A percentile compares a stretch with the other conserved stretches of the same genome.
Evolutionary conservation across 2,329 filamentous ascomycete genomes (phyloP).

Genomic region (Emmonsiellopsis sp.): DNA sequence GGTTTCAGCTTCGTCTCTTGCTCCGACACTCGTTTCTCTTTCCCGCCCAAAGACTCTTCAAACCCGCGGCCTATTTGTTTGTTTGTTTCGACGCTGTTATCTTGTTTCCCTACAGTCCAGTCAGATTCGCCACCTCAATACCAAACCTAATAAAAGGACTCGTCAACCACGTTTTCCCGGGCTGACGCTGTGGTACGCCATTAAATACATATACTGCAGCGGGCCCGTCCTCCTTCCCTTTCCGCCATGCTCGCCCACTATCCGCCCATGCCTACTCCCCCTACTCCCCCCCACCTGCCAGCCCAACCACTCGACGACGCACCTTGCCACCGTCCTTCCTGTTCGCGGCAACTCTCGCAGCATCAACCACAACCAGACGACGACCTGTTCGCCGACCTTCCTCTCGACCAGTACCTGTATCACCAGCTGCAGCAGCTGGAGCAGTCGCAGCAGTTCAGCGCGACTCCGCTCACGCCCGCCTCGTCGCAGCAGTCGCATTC

Average conservation of each 20-base stretch:
- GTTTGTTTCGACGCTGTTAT: no score
- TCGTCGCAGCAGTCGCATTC: constrained; percentile 4
- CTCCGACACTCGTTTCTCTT: no score
- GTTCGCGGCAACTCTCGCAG: not conserved
- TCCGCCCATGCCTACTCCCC: not conserved
- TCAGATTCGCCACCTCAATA: no score
- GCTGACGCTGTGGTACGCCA: not conserved
- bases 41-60: no score
- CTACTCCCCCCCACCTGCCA: not conserved
- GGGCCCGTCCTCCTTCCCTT: not conserved
- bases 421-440: constrained; percentile 5
- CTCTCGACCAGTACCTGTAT: not conserved
- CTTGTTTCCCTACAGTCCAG: no score
- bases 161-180: not conserved
- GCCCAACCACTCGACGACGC: not conserved
- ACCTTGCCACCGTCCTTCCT: not conserved
- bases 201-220: not conserved
- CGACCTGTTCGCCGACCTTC: not conserved
- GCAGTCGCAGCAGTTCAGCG: constrained; percentile 2
- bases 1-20: no score
- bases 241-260: constrained; percentile 3
- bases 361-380: no score
- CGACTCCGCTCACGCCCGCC: constrained; percentile 8
- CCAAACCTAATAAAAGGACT: not conserved
- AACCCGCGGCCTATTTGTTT: no score